Base-by-base conservation (phyloP, 805 yeast genomes). In the Saccharomycopsis malanga region DNA sequence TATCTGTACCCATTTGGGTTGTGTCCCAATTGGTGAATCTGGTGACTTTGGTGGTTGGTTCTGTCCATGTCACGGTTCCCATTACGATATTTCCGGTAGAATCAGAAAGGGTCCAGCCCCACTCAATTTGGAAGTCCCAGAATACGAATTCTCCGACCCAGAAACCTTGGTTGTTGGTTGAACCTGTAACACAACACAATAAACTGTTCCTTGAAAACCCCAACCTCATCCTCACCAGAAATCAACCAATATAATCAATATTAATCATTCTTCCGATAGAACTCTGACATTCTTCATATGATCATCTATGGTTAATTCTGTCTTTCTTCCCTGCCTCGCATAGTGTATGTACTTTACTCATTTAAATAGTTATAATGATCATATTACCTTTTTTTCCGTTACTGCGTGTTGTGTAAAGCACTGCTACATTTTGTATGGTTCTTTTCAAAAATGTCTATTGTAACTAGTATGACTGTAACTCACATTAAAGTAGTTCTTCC, bases 1-100 rank as follows among this genome's bases (percentile, higher is more conserved):
- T 74, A 91, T 93, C 69, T 93, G 99, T 78, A 93, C 99, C 58
- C 99, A 93, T 70, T 82, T 93, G 77, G 99, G 99, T 70, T 93
- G 99, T 83, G 99, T 93, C 54, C 99, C 99, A 59, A 93, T 93
- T 64, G 99, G 99, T 68, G 98, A 93, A 75, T 83, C 97, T 58
- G 99, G 99, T 73, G 99, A 93, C 71, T 93, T 79, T 61, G 98
- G 97, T 68, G 99, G 99, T 68, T 93, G 99, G 99, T 93, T 93
- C 91, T 93, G 98, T 73, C 98, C 99, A 57, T 93, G 98, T 77
- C 99, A 94, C 78, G 99, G 98, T 79, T 91, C 98, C 66, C 98
- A 94, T 72, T 93, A 93, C 73, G 98, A 93, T 74, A 94, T 94
- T 73, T 89, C 97, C 56, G 99, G 99, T 70, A 91, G 99, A 83